Percentiles rank a stretch among this genome's conserved stretches.
Conservation (phyloP, 192 early-diverging fungal genomes). For the Backusella westeae region DNA sequence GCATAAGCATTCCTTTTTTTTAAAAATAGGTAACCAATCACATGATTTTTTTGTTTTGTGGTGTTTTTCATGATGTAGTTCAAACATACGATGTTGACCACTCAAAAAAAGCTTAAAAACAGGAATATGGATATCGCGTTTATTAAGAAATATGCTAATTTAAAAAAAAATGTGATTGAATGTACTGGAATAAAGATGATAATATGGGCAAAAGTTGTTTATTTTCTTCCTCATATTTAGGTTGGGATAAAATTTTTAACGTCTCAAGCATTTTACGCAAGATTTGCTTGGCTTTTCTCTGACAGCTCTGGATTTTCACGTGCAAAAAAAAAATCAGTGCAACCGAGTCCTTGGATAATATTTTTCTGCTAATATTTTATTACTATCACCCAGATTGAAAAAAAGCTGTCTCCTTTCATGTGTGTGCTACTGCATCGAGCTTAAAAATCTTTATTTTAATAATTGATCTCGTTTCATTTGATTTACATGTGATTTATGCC, state of each 20-base stretch:
- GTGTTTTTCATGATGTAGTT: slow-evolving; percentile 3
- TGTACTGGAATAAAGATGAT: background rate
- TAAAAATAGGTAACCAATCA: slow-evolving; percentile 1
- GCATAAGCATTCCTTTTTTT: slow-evolving; percentile 7
- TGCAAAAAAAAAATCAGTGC: background rate
- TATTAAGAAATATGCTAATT: background rate
- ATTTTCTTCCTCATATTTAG: background rate
- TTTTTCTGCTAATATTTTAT: background rate
- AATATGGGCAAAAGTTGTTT: background rate
- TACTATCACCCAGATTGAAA: background rate
- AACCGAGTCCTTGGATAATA: background rate
- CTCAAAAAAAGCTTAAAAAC: background rate
- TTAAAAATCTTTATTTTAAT: background rate
- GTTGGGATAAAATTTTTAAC: background rate
- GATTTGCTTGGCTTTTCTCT: slow-evolving; percentile 12
- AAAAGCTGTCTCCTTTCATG: background rate
- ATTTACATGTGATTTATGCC: background rate
- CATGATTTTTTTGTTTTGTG: background rate
- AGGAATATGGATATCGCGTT: background rate
- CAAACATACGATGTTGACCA: background rate
- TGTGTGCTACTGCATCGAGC: background rate
- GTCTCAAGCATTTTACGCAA: background rate
- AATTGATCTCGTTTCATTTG: background rate
- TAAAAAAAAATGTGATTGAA: background rate
- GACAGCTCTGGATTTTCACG: slow-evolving; percentile 8